A percentile compares a stretch with the other conserved stretches of the same genome.
phyloP scores from a whole-genome alignment of 345 rosid genomes.

The Populus simonii region DNA sequence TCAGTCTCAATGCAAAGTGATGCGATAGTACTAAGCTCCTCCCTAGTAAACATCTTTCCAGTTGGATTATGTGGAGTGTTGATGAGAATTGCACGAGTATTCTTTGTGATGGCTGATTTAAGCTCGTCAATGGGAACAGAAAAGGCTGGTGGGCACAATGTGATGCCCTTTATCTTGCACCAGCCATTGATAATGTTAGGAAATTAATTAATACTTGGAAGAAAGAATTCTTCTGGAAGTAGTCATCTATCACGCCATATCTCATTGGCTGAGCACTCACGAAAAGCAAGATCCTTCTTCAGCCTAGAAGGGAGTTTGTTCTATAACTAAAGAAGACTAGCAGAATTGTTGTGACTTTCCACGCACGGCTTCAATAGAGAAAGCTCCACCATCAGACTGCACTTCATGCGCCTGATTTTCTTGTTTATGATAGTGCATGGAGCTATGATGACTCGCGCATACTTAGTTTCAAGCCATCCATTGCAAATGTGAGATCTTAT shows the following conservation, averaged over 20 bases:
- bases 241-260: not conserved
- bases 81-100: constrained; percentile 78
- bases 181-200: constrained; percentile 98
- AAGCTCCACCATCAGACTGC: no score
- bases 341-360: no score
- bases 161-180: constrained; percentile 78
- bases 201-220: not conserved
- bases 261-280: constrained; percentile 82
- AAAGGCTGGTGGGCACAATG: constrained; percentile 79
- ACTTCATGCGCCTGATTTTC: no score
- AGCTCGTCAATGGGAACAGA: constrained; percentile 69
- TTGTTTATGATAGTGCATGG: no score
- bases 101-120: constrained; percentile 58
- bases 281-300: constrained; percentile 70
- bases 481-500: no score
- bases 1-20: constrained; percentile 83
- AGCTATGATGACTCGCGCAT: no score
- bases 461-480: no score
- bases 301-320: constrained; percentile 79
- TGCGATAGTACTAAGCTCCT: constrained; percentile 65
- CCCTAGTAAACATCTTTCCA: constrained; percentile 84
- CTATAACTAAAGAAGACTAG: constrained; percentile 33
- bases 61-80: constrained; percentile 96
- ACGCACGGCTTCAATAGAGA: no score
- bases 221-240: not conserved